Evolutionary conservation across 306 rosid species (phyloP).

Genomic region (Sphenostylis stenocarpa): DNA sequence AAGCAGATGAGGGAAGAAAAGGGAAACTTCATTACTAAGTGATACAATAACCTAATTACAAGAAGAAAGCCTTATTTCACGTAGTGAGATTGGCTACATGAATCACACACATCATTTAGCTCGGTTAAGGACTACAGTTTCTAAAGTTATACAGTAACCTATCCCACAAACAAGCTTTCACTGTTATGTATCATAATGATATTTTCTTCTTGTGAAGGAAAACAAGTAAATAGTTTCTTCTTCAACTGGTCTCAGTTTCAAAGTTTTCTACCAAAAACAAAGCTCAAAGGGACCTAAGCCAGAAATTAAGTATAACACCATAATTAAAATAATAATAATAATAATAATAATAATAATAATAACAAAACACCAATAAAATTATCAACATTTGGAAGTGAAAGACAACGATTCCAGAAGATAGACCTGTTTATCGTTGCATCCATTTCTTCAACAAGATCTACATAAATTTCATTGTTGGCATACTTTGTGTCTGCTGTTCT

Average conservation of each 20-base stretch:
- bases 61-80: neutral
- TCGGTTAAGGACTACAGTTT: neutral
- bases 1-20: neutral
- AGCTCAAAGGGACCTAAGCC: neutral
- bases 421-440: slow-evolving; percentile 85
- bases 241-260: neutral
- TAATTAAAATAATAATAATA: neutral
- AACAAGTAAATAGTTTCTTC: neutral
- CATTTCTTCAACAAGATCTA: slow-evolving; percentile 92
- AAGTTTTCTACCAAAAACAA: neutral
- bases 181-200: neutral
- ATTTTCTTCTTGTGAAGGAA: slow-evolving; percentile 11
- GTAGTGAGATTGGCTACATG: too few relatives aligned
- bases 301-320: too few relatives aligned
- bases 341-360: too few relatives aligned
- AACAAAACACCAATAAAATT: neutral
- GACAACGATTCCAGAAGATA: neutral
- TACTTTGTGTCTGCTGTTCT: slow-evolving; percentile 71
- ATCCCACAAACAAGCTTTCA: neutral
- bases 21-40: neutral
- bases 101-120: neutral
- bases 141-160: neutral
- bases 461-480: slow-evolving; percentile 80
- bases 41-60: neutral
- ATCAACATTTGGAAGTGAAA: slow-evolving; percentile 25